Percentiles rank a stretch among this genome's conserved stretches.
These are phyloP conservation scores for Juglanconis juglandina DNA, from an alignment of 2,329 filamentous ascomycete species.

Conservation along the genomic window DNA sequence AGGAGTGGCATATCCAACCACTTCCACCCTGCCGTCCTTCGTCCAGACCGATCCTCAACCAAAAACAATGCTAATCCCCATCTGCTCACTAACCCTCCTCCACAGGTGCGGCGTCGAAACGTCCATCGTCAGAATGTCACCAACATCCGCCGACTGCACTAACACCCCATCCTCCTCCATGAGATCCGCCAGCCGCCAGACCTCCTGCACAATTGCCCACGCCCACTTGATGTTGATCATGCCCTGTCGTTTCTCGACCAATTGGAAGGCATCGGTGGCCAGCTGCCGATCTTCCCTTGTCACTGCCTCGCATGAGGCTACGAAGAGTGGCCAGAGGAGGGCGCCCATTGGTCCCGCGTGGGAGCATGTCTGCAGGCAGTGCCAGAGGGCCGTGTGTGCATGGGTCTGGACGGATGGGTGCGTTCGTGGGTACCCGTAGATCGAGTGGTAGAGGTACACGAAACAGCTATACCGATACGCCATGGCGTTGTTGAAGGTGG, in stretches of 20 bases:
- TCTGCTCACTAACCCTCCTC: conserved; percentile 55
- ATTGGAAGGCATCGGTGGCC: conserved; percentile 49
- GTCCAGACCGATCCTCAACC: conserved; percentile 37
- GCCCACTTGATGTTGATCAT: conserved; percentile 64
- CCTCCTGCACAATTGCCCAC: conserved; percentile 58
- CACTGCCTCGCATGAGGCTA: conserved; percentile 58
- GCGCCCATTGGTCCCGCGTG: conserved; percentile 60
- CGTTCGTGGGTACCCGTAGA: conserved; percentile 44
- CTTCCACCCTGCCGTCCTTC: not conserved
- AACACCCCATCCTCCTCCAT: conserved; percentile 16
- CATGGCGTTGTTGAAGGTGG: conserved; percentile 56
- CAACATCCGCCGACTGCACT: not conserved
- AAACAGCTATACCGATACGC: conserved; percentile 58
- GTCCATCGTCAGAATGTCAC: not conserved
- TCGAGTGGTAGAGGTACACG: conserved; percentile 55
- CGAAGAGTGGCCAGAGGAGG: conserved; percentile 63
- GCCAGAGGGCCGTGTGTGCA: conserved; percentile 45
- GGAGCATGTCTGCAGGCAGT: conserved; percentile 53
- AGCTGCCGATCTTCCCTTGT: conserved; percentile 46
- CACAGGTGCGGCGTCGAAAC: conserved; percentile 41
- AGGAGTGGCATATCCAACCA: not conserved
- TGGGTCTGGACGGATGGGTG: conserved; percentile 53
- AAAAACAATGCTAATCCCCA: conserved; percentile 59
- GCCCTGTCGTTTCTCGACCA: conserved; percentile 55
- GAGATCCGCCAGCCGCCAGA: conserved; percentile 54